Percentiles rank a stretch among this genome's conserved stretches.
Evolutionary conservation across 2,329 filamentous ascomycete genomes (phyloP).

Genomic region (Colletotrichum karsti): DNA sequence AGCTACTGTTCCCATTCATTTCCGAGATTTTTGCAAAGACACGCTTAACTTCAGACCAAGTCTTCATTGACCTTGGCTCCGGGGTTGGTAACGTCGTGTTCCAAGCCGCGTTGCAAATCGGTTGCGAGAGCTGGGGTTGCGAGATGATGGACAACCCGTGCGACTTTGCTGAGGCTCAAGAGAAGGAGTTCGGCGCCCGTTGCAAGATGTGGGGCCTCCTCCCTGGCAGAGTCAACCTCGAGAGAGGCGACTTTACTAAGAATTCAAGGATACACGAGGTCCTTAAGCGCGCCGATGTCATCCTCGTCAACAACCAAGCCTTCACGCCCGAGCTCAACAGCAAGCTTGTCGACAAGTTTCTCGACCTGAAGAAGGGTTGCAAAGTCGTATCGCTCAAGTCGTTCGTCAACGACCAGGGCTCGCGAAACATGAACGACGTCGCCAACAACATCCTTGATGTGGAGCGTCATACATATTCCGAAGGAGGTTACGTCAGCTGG

Average conservation of each 20-base stretch:
- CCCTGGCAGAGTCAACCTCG: constrained; percentile 80
- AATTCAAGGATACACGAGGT: constrained; percentile 75
- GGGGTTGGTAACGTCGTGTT: constrained; percentile 96
- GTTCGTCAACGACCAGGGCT: constrained; percentile 85
- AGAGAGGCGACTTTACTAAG: constrained; percentile 85
- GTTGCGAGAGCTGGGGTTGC: constrained; percentile 94
- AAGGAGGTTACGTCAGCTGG: constrained; percentile 86
- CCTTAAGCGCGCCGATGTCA: constrained; percentile 88
- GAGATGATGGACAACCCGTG: constrained; percentile 95
- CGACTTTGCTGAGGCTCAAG: constrained; percentile 81
- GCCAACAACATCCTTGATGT: constrained; percentile 84
- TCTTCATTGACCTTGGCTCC: constrained; percentile 94
- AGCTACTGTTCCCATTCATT: constrained; percentile 86
- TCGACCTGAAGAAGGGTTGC: constrained; percentile 91
- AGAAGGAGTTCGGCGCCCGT: constrained; percentile 83
- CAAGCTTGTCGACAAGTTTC: constrained; percentile 84
- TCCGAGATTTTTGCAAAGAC: constrained; percentile 83
- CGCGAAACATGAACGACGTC: constrained; percentile 81
- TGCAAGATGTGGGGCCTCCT: constrained; percentile 89
- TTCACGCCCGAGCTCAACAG: constrained; percentile 91
- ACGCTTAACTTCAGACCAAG: constrained; percentile 80
- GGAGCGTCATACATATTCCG: constrained; percentile 67
- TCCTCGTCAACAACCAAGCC: constrained; percentile 97
- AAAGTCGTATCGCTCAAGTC: constrained; percentile 92
- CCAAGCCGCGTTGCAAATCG: constrained; percentile 91